Base-by-base conservation (phyloP, 1,284 basidiomycete genomes). In the Bjerkandera adusta region DNA sequence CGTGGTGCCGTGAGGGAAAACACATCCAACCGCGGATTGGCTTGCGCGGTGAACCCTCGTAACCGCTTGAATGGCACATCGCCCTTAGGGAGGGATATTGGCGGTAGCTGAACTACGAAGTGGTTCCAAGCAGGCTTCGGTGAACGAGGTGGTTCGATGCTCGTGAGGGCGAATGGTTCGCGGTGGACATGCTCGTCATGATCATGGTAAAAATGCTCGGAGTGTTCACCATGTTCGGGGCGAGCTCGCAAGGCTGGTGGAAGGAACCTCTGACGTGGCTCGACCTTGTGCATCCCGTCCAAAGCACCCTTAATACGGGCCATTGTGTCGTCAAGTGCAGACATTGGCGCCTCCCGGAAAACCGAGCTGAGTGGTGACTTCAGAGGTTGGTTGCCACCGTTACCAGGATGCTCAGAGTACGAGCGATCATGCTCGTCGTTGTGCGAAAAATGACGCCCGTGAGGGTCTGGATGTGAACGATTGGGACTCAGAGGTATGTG, bases 251-350 rank as follows among this genome's bases (percentile, higher is more conserved):
- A 63, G 24, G 82, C 76, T 34, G 83, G 82, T 33, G 82, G 78
- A 6, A 81, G 57, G 82, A 83, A 76, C 49, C 67, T 73, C 41
- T 58, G 49, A 22, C 36, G 46, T 16, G 55, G 55, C 26, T 57
- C 32, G 40, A 44, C 64, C 15, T 72, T 67, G 45, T 87, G 81
- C 77, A 89, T 87, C 30, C 76, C 77, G 60, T 82, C 77, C 59
- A 96, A 68, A 3, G 85, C 92, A 18, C 89, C 91, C 61, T 89
- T 92, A 58, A 97, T 92, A 24, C 92, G 79, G 5, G 88, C 91
- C 77, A 97, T 87, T 44, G 84, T 82, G 59, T 92, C 86, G 58
- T 93, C 86, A 56, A 95, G 69, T 12, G 87, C 76, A 4, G 86
- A 81, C 75, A 90, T 84, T 13, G 82, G 73, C 34, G 79, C 79